Conservation (phyloP, 176 grass and related monocot species). For the Poa pratensis region DNA sequence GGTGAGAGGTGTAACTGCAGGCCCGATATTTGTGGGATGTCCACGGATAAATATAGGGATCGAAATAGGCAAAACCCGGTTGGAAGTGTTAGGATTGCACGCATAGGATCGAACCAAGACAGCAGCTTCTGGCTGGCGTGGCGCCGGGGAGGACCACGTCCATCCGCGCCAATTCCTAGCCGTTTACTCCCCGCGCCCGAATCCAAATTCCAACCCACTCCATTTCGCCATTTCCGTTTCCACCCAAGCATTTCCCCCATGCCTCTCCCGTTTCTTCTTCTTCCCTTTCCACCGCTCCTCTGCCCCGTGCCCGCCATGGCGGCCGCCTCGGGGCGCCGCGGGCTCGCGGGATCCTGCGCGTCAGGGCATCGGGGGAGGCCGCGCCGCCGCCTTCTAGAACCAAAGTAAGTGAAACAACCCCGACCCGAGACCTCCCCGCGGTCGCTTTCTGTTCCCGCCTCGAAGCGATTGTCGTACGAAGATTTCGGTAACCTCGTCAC, state of each 20-base stretch:
- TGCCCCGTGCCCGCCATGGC: not conserved
- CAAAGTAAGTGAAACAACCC: conserved; percentile 24
- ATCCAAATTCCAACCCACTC: not conserved
- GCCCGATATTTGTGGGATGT: too few species aligned
- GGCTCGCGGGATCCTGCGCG: not conserved
- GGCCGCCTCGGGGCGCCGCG: not conserved
- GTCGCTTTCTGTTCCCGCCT: not conserved
- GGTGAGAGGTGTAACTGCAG: too few species aligned
- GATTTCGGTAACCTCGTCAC: not conserved
- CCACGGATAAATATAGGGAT: too few species aligned
- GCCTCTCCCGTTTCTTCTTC: conserved; percentile 6
- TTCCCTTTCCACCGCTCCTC: not conserved
- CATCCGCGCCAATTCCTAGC: conserved; percentile 1
- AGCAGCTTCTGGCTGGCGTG: not conserved
- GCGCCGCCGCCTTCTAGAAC: conserved; percentile 40
- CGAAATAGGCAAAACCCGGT: too few species aligned
- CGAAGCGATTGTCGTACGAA: not conserved
- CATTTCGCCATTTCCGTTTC: not conserved
- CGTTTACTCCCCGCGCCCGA: not conserved
- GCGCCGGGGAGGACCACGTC: conserved; percentile 32
- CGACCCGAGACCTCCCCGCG: not conserved
- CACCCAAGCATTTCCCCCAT: not conserved
- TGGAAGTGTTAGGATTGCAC: too few species aligned
- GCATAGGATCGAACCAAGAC: too few species aligned
- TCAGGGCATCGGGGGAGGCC: conserved; percentile 32